Base-by-base conservation (phyloP, 108 stramenopile genomes). In the Discostella pseudostelligera region DNA sequence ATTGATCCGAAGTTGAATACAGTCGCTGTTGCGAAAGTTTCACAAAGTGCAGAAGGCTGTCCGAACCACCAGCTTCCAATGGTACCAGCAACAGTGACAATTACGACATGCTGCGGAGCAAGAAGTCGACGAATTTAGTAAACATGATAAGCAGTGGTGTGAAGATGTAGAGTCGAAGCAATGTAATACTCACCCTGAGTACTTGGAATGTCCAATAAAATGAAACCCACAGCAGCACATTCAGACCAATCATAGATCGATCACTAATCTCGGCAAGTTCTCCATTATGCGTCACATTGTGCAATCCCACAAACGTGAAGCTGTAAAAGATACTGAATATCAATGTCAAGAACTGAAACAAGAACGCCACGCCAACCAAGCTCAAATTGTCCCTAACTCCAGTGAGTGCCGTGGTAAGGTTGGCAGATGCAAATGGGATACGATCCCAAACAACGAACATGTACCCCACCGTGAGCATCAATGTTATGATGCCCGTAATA, bases 31-130 rank as follows among this genome's bases (percentile, higher is more conserved):
- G 81, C 57, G 45, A 93, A 78, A 21, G 84, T 63, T 9, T 75
- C 57, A 0, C 57, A 60, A n/a, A 83, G 59, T 22, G 76, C 80
- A 7, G 67, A 68, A 14, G 57, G 40, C 58, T 69, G 37, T 13
- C 62, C 51, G 61, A 88, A 88, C 96, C 96, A 97, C 97, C 95
- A 97, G 57, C 76, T 86, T 28, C 87, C 91, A 42, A 97, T 88
- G 26, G 89, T 81, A 42, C 89, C 90, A 8, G 92, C 87, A 39
- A 89, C 85, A 22, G 89, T 82, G 37, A 89, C 90, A 68, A 92
- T 88, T 16, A 96, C 88, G 59, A 92, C 79, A 65, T 95, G 86
- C 81, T 91, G 57, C n/a, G n/a, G 21, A 11, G 42, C 53, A 36
- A 44, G 39, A 50, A 69, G 43, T 37, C 21, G 51, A 68, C n/a